Evolutionary conservation across 1,139 yeast species (phyloP), one percentile per base, ranked within the genome.

Genomic region (Yamadazyma triangularis): DNA sequence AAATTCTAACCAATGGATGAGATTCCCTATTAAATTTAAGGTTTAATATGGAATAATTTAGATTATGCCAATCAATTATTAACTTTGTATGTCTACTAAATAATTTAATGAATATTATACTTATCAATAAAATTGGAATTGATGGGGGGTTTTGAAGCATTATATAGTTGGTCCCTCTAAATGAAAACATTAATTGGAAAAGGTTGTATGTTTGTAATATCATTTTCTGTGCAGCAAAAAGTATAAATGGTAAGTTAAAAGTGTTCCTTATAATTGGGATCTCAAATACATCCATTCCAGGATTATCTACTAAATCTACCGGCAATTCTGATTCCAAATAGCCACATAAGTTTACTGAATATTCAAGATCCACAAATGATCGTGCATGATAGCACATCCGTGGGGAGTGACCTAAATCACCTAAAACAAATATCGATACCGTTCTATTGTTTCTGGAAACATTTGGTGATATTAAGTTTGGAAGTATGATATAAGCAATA

Each of bases 351-450:
- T 82, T 86, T 2, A 93, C 98, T 29, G 70, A 67, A 53, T 81
- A 82, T 1, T 87, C 91, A 15, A 60, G 56, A 29, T 68, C 60
- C n/a, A 85, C 73, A 44, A 91, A 77, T 32, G 94, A 82, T 36
- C 70, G 59, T 1, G 95, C 95, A 54, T 93, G 99, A 55, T 91
- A 85, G 46, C 83, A 74, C 86, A 91, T 91, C 39, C 99, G 66
- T 4, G 99, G 99, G 1, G 97, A 89, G 48, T 89, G 94, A 10
- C 96, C 96, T 32, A 93, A 55, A 50, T 91, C 98, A 1, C 99
- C 99, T 16, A 93, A 63, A 2, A 91, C 98, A 36, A 86, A 71
- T 16, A 91, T 78, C 7, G 85, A 70, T 4, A 87, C 77, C 27
- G 86, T 62, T 42, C 63, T 73, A 4, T 41, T 71, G 59, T 35